A percentile compares a stretch with the other conserved stretches of the same genome.
phyloP scores from a whole-genome alignment of 176 grass and related monocot genomes.

The Themeda triandra region DNA sequence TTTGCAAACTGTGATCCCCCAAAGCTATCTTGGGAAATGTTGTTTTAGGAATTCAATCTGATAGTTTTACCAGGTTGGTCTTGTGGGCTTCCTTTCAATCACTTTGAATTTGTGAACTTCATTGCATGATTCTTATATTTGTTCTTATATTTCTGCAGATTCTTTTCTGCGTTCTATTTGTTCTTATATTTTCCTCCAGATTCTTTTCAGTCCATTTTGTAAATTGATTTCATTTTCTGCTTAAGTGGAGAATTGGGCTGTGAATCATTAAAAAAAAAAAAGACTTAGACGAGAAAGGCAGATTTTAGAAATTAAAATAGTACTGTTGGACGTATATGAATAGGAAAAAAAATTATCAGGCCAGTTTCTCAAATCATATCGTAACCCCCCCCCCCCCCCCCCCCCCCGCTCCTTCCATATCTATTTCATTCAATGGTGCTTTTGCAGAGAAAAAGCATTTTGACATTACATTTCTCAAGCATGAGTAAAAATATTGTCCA shows the following conservation, averaged over 20 bases:
- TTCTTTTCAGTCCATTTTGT: background rate
- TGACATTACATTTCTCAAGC: background rate
- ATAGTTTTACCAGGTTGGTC: background rate
- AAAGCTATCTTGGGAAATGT: conserved; percentile 27
- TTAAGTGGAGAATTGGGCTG: background rate
- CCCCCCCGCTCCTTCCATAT: background rate
- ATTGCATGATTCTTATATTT: background rate
- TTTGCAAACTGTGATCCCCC: conserved; percentile 78
- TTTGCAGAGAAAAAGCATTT: background rate
- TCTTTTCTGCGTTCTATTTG: background rate
- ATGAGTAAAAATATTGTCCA: background rate
- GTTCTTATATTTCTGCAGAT: too few relatives aligned
- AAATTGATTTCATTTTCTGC: background rate
- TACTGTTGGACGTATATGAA: background rate
- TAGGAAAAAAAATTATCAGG: background rate
- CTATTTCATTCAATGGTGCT: background rate
- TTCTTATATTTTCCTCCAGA: background rate
- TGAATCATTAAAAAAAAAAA: background rate
- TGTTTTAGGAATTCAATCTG: conserved; percentile 21
- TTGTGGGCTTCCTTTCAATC: background rate
- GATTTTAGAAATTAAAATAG: background rate
- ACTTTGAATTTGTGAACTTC: background rate
- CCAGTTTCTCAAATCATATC: background rate
- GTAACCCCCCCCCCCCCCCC: too few relatives aligned
- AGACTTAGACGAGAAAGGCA: background rate